Evolutionary conservation across 139 green algal genomes (phyloP), one percentile per base, ranked within the genome.

Genomic region (Chlorella sp.): DNA sequence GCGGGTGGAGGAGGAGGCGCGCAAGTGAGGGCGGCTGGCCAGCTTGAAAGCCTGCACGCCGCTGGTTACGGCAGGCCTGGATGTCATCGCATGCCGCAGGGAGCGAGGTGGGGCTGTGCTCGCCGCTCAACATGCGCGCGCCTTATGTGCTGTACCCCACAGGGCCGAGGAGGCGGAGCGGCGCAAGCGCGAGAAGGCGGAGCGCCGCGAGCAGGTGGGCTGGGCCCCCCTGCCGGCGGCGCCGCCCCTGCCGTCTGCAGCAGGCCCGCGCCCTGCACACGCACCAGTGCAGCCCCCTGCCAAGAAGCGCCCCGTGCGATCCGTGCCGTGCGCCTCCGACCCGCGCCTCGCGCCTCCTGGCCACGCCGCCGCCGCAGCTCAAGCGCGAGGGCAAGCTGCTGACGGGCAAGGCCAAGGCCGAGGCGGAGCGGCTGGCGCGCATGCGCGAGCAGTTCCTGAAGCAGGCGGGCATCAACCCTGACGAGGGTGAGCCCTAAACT

Each of bases 401-500:
- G 35, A 97, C 87, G 12, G 91, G 89, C 77, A 97, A 97, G 83
- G 88, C 91, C 76, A 98, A 98, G 90, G 90, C 90, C 59, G 94
- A 98, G 84, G 90, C 91, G 27, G 88, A 95, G 81, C 86, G 93
- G 25, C 79, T 97, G 74, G 93, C 90, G 0, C 88, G 88, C 31
- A 86, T 95, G 38, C 79, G 94, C 9, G 91, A 94, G 62, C 92
- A 98, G 88, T 80, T 98, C 58, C 86, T 98, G 43, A 77, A 77
- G 9, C 76, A 93, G 51, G 89, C 91, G 23, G 77, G 75, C 43
- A 41, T 88, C 19, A 69, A 85, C 72, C 48, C 70, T 31, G 85
- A 74, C 35, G 84, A 80, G 8, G 23, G 61, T 67, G 77, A 71
- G 58, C 19, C 55, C 27, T 63, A n/a, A n/a, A n/a, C n/a, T n/a